Evolutionary conservation across 106 monocot genomes (phyloP).

Genomic region (Triglochin maritima): DNA sequence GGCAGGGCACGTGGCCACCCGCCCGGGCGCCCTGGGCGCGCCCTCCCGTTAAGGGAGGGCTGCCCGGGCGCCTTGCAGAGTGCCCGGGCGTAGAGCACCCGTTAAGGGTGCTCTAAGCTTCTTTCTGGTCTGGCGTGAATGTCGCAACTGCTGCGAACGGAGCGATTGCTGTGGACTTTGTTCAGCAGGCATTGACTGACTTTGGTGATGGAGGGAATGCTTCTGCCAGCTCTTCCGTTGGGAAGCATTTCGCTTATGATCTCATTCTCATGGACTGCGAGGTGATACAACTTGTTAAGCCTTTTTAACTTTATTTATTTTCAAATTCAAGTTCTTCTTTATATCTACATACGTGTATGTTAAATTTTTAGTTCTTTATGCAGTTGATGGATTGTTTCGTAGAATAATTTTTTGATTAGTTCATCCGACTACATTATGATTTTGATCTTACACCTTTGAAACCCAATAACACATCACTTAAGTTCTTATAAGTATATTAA

Average conservation of each 20-base stretch:
- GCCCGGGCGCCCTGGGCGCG: too few species aligned
- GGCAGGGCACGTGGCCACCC: too few species aligned
- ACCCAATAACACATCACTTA: too few species aligned
- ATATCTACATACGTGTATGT: background rate
- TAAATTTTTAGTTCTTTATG: background rate
- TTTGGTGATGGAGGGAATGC: background rate
- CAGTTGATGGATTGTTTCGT: too few species aligned
- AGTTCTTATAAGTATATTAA: too few species aligned
- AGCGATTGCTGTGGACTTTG: slow-evolving; percentile 29
- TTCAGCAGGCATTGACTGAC: slow-evolving; percentile 22
- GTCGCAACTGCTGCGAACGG: slow-evolving; percentile 48
- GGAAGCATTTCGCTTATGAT: slow-evolving; percentile 26
- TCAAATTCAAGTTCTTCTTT: background rate
- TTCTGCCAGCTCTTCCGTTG: background rate
- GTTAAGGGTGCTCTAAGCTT: too few species aligned
- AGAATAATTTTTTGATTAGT: too few species aligned
- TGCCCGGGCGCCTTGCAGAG: too few species aligned
- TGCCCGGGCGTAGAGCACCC: too few species aligned
- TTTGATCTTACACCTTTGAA: too few species aligned
- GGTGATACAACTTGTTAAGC: slow-evolving; percentile 13
- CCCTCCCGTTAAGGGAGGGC: too few species aligned
- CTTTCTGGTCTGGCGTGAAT: slow-evolving; percentile 49
- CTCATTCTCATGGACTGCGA: slow-evolving; percentile 62
- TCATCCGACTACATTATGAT: too few species aligned
- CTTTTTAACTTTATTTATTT: background rate